These are phyloP conservation scores for Monosporascus ibericus DNA, from an alignment of 2,329 filamentous ascomycete genomes.

Conservation along the genomic window DNA sequence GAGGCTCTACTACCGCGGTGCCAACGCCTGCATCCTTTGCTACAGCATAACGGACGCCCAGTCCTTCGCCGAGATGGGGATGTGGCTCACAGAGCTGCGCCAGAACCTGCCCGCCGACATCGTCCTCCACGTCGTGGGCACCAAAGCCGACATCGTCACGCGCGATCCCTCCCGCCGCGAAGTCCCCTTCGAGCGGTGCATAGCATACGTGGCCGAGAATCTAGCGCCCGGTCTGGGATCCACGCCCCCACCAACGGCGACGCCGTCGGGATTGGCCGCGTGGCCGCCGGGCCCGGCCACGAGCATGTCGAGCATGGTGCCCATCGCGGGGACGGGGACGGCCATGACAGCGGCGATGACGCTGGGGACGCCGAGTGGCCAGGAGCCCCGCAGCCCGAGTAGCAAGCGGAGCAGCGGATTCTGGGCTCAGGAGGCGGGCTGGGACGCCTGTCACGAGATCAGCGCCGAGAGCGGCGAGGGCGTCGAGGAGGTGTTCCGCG, in stretches of 20 bases:
- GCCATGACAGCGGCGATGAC: conserved; percentile 28
- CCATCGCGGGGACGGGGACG: conserved; percentile 7
- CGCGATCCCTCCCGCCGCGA: conserved; percentile 71
- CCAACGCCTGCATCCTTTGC: conserved; percentile 88
- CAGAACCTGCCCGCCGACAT: conserved; percentile 71
- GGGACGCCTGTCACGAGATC: conserved; percentile 97
- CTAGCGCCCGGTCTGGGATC: conserved; percentile 64
- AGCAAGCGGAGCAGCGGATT: conserved; percentile 67
- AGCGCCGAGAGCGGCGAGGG: conserved; percentile 90
- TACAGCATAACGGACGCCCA: conserved; percentile 86
- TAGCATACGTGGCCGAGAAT: conserved; percentile 91
- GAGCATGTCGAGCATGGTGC: conserved; percentile 21
- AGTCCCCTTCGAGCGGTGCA: conserved; percentile 91
- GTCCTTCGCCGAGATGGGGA: conserved; percentile 87
- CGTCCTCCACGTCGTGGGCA: conserved; percentile 91
- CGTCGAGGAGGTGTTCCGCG: conserved; percentile 90
- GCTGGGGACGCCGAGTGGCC: conserved; percentile 24
- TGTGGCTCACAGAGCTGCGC: conserved; percentile 81
- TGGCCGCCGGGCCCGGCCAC: conserved; percentile 20
- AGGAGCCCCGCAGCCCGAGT: conserved; percentile 52
- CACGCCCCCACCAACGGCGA: conserved; percentile 63
- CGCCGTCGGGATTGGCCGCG: conserved; percentile 25
- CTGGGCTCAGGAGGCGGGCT: conserved; percentile 89
- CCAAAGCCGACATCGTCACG: conserved; percentile 85
- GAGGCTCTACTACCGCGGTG: conserved; percentile 91